Evolutionary conservation across 768 basidiomycete genomes (phyloP).

Genomic region (Macrolepiota albuminosa): DNA sequence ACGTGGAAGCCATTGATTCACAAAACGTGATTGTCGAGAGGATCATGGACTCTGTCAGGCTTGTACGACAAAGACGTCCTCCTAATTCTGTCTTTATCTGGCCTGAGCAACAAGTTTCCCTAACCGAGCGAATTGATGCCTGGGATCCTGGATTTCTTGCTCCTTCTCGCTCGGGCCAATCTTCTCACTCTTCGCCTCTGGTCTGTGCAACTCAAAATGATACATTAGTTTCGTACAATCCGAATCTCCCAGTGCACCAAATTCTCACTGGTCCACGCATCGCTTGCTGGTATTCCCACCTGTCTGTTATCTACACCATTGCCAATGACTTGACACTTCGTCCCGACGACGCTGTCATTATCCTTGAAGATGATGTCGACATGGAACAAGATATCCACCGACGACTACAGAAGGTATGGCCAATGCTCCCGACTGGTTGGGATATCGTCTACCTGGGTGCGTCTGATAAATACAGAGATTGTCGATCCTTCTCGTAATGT

Average conservation of each 20-base stretch:
- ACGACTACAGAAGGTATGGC: conserved; percentile 43
- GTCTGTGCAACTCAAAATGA: conserved; percentile 25
- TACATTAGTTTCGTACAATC: conserved; percentile 27
- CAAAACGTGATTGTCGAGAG: conserved; percentile 31
- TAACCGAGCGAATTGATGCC: conserved; percentile 18
- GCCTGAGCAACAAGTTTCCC: conserved; percentile 22
- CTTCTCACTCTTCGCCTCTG: conserved; percentile 8
- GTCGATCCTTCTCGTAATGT: too few relatives aligned
- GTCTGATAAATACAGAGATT: neutral
- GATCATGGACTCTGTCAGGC: conserved; percentile 40
- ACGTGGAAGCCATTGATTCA: conserved; percentile 44
- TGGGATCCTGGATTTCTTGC: conserved; percentile 20
- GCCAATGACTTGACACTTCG: conserved; percentile 19
- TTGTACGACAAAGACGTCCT: conserved; percentile 19
- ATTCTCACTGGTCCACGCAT: conserved; percentile 55
- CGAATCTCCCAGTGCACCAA: conserved; percentile 38
- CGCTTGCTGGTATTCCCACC: conserved; percentile 73
- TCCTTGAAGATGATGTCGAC: conserved; percentile 80
- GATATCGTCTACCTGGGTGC: conserved; percentile 61
- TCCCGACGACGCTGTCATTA: conserved; percentile 33
- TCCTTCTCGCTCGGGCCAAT: conserved; percentile 1
- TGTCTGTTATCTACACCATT: conserved; percentile 46
- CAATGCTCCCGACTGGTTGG: conserved; percentile 54
- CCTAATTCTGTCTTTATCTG: conserved; percentile 9
- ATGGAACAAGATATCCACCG: conserved; percentile 59